These are phyloP conservation scores for Ustilago crameri DNA, from an alignment of 1,284 basidiomycete genomes.

Conservation along the genomic window DNA sequence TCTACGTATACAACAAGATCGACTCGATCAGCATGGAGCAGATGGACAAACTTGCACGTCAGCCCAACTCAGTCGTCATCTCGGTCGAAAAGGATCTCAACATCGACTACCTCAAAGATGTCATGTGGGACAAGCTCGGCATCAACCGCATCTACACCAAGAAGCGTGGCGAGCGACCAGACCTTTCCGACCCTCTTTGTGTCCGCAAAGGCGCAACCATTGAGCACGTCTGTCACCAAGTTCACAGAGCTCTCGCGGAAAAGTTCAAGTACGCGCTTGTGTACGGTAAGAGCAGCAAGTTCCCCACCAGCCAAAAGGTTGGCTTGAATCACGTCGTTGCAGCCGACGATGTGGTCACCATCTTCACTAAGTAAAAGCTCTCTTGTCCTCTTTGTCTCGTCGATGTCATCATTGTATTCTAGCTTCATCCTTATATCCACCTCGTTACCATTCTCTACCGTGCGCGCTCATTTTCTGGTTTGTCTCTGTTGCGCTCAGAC, in stretches of 20 bases:
- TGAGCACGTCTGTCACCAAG: constrained; percentile 75
- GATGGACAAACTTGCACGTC: constrained; percentile 85
- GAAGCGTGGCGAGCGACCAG: constrained; percentile 87
- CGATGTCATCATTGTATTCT: constrained; percentile 30
- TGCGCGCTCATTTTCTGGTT: too few relatives aligned
- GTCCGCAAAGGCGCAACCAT: constrained; percentile 90
- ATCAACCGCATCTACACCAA: constrained; percentile 83
- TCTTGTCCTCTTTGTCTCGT: not conserved
- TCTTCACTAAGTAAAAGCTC: constrained; percentile 55
- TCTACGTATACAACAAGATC: constrained; percentile 86
- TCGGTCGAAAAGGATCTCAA: constrained; percentile 92
- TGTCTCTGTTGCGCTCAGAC: too few relatives aligned
- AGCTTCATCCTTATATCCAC: constrained; percentile 24
- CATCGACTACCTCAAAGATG: constrained; percentile 87
- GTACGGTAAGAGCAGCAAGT: constrained; percentile 63
- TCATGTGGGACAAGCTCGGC: constrained; percentile 76
- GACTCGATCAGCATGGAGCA: constrained; percentile 71
- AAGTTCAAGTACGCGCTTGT: constrained; percentile 73
- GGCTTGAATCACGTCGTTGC: constrained; percentile 86
- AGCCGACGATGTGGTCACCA: constrained; percentile 89
- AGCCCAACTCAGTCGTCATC: constrained; percentile 89
- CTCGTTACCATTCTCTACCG: not conserved
- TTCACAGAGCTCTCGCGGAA: constrained; percentile 86
- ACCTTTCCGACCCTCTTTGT: constrained; percentile 91
- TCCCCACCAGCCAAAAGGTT: constrained; percentile 67